These are phyloP conservation scores for Talaromyces adpressus DNA, from an alignment of 495 filamentous ascomycete species.

Conservation along the genomic window DNA sequence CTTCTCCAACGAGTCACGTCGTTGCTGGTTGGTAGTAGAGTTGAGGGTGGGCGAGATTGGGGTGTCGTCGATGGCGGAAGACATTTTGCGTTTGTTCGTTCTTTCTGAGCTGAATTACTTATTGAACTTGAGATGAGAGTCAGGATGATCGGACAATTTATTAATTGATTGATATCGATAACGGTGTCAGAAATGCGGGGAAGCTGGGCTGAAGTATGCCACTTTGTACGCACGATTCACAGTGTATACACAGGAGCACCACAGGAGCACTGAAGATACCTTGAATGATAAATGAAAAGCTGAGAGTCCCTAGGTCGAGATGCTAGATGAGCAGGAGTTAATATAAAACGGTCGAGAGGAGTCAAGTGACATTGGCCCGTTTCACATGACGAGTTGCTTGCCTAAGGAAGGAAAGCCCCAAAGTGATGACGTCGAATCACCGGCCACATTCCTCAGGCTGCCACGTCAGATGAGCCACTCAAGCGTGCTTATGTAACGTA, in stretches of 20 bases:
- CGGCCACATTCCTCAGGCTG: neutral
- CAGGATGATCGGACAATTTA: neutral
- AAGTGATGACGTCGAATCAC: neutral
- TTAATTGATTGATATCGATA: neutral
- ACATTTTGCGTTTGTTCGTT: neutral
- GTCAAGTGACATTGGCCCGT: conserved; percentile 1
- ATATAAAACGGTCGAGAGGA: neutral
- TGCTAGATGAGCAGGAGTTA: neutral
- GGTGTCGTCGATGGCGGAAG: conserved; percentile 27
- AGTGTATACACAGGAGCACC: neutral
- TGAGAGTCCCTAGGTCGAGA: neutral
- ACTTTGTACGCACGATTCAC: neutral
- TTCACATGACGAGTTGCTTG: conserved; percentile 1
- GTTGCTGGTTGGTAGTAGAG: conserved; percentile 45
- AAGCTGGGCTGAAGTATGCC: neutral
- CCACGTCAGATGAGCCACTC: neutral
- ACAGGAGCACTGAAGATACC: neutral
- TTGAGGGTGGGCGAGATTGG: conserved; percentile 34
- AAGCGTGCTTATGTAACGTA: neutral
- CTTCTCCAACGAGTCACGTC: conserved; percentile 85
- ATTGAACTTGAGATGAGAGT: neutral
- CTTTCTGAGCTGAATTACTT: neutral
- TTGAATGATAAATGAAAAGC: neutral
- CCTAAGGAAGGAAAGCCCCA: neutral
- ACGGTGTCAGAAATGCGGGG: conserved; percentile 2